Evolutionary conservation across 208 protist genomes (phyloP).

Genomic region (Acanthamoeba lenticulata): DNA sequence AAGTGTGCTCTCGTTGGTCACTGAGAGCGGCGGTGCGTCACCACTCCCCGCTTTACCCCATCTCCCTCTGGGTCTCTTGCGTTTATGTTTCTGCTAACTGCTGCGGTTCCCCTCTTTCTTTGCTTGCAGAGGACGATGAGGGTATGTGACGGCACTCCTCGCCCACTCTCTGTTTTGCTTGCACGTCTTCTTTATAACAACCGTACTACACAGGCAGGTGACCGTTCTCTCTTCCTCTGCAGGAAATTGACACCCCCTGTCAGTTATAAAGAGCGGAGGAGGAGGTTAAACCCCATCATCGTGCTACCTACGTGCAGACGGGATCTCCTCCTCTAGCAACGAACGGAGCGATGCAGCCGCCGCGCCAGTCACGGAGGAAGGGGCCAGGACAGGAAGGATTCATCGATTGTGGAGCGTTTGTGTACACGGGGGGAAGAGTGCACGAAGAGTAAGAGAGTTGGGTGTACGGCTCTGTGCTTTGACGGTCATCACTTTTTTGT

Average conservation of each 20-base stretch:
- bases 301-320: neutral
- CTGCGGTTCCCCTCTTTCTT: neutral
- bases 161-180: neutral
- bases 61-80: neutral
- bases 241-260: conserved; percentile 6
- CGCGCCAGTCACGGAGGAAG: no score
- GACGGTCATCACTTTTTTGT: no score
- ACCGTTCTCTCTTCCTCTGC: conserved; percentile 59
- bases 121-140: conserved; percentile 18
- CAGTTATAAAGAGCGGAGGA: conserved; percentile 29
- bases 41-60: neutral
- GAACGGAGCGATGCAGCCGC: no score
- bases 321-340: no score
- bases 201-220: conserved; percentile 45
- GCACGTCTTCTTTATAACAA: conserved; percentile 39
- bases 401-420: no score
- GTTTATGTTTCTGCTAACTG: neutral
- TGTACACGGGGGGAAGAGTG: no score
- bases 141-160: conserved; percentile 18
- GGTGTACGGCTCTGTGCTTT: no score
- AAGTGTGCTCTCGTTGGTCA: neutral
- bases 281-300: neutral
- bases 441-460: no score
- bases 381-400: no score
- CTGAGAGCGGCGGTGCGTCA: neutral